A percentile compares a stretch with the other conserved stretches of the same genome.
These are phyloP conservation scores for Fabrea salina DNA, from an alignment of 169 alveolate species.

Conservation along the genomic window DNA sequence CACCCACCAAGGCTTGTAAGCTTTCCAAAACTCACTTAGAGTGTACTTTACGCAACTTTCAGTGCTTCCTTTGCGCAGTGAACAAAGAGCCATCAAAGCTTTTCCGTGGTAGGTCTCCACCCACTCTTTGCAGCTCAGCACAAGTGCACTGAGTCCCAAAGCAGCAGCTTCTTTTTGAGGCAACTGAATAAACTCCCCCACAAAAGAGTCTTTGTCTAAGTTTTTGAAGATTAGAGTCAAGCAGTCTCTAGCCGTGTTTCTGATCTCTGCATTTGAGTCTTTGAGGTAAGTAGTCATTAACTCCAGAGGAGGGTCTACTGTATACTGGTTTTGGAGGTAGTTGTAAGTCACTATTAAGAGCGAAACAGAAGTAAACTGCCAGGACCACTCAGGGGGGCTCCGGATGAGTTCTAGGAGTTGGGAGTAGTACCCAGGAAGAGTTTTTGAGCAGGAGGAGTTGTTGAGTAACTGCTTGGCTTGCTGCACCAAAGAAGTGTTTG, in stretches of 20 bases:
- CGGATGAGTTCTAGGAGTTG: no score
- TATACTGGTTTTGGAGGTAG: constrained; percentile 8
- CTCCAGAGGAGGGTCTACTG: not conserved
- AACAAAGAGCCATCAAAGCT: not conserved
- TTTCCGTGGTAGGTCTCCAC: constrained; percentile 8
- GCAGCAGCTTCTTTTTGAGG: not conserved
- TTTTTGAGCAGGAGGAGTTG: no score
- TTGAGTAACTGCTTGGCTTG: no score
- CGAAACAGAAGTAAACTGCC: no score
- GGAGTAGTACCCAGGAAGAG: no score
- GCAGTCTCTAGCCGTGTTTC: not conserved
- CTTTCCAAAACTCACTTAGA: constrained; percentile 21
- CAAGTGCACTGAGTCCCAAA: not conserved
- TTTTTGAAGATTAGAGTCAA: not conserved
- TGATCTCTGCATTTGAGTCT: not conserved
- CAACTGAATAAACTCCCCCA: not conserved
- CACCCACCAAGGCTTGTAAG: constrained; percentile 17
- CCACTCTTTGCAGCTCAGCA: constrained; percentile 7
- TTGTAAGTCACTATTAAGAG: no score
- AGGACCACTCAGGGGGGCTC: no score
- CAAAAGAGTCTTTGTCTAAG: not conserved
- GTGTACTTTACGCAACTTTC: not conserved
- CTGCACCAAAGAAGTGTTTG: no score
- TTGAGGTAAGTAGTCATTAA: not conserved
- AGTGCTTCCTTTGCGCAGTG: not conserved